phyloP scores from a whole-genome alignment of 2,329 filamentous ascomycete species.

The Microcera coccophila region DNA sequence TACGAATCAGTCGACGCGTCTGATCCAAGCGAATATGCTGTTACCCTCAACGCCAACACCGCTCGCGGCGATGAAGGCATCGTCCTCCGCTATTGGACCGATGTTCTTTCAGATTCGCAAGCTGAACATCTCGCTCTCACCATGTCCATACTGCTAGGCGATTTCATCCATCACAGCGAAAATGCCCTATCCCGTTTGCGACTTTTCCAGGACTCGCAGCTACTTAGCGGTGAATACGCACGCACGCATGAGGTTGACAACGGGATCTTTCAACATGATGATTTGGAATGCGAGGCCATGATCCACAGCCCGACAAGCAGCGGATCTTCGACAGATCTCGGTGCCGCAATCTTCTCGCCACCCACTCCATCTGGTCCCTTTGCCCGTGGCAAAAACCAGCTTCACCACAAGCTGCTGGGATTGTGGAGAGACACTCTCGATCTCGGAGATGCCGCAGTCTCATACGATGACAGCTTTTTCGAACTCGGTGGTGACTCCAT shows the following conservation, averaged over 20 bases:
- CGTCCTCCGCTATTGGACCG: conserved; percentile 21
- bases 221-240: neutral
- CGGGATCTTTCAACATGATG: conserved; percentile 4
- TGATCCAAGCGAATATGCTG: conserved; percentile 30
- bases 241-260: neutral
- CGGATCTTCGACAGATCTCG: conserved; percentile 5
- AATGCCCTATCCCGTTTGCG: conserved; percentile 13
- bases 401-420: conserved; percentile 12
- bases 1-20: conserved; percentile 18
- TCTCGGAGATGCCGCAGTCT: neutral
- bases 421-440: neutral
- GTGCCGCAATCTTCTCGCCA: conserved; percentile 6
- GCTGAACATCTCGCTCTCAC: conserved; percentile 13
- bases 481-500: neutral
- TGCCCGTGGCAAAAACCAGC: conserved; percentile 1
- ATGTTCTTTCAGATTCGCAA: conserved; percentile 13
- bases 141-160: conserved; percentile 16
- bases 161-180: conserved; percentile 17
- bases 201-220: conserved; percentile 1
- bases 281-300: neutral
- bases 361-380: conserved; percentile 3
- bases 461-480: neutral
- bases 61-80: conserved; percentile 22
- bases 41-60: conserved; percentile 30
- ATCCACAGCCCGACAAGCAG: conserved; percentile 9